These are phyloP conservation scores for Pseudocercospora eumusae DNA, from an alignment of 2,329 filamentous ascomycete species.

Conservation along the genomic window DNA sequence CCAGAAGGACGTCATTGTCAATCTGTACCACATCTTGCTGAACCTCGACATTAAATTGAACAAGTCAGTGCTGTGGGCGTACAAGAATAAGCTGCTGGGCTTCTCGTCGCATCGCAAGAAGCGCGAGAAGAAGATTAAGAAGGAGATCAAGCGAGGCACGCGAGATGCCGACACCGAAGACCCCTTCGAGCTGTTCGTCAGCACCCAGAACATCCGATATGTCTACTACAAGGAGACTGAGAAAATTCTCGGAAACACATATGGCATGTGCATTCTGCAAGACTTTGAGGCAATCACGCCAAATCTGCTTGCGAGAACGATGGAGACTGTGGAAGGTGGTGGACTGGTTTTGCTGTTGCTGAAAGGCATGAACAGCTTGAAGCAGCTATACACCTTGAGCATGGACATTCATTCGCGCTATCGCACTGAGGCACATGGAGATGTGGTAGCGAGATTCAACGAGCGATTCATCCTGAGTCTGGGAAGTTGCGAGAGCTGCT, in stretches of 20 bases:
- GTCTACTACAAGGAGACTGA: conserved; percentile 99
- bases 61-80: conserved; percentile 96
- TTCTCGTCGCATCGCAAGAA: conserved; percentile 98
- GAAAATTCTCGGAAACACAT: conserved; percentile 96
- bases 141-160: conserved; percentile 92
- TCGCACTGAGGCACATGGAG: conserved; percentile 90
- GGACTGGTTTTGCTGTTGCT: conserved; percentile 86
- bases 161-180: conserved; percentile 91
- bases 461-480: conserved; percentile 94
- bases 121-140: conserved; percentile 97
- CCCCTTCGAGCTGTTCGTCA: conserved; percentile 95
- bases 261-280: conserved; percentile 96
- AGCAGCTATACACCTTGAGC: conserved; percentile 92
- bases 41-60: conserved; percentile 88
- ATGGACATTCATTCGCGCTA: conserved; percentile 99
- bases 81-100: conserved; percentile 94
- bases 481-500: conserved; percentile 89
- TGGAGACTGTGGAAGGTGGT: conserved; percentile 96
- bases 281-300: conserved; percentile 97
- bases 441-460: conserved; percentile 95
- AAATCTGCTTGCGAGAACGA: conserved; percentile 90
- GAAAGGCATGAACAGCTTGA: conserved; percentile 95
- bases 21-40: conserved; percentile 91
- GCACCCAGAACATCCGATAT: conserved; percentile 95
- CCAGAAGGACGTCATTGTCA: conserved; percentile 94